Evolutionary conservation across 1,284 basidiomycete species (phyloP).

Genomic region (Ganoderma boninense): DNA sequence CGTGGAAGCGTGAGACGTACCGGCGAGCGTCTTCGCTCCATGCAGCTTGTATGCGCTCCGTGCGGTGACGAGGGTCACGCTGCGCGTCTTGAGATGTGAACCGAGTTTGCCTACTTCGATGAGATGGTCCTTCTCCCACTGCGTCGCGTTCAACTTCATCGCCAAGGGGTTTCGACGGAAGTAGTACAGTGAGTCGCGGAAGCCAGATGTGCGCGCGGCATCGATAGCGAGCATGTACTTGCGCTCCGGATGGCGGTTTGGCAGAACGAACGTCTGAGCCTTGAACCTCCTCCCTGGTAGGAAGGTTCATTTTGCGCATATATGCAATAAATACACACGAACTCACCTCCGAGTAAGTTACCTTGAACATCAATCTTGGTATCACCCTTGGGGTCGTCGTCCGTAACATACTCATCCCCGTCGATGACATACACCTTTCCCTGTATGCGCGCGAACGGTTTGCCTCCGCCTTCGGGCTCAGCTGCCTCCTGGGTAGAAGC

Average conservation of each 20-base stretch:
- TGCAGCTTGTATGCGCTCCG: constrained; percentile 95
- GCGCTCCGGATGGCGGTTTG: constrained; percentile 83
- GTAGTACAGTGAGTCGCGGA: constrained; percentile 96
- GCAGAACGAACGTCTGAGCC: constrained; percentile 85
- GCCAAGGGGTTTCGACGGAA: constrained; percentile 92
- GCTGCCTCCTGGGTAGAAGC: constrained; percentile 43
- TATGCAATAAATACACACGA: background rate
- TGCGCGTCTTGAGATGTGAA: constrained; percentile 88
- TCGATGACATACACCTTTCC: constrained; percentile 83
- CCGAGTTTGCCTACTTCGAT: constrained; percentile 90
- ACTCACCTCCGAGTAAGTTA: constrained; percentile 83
- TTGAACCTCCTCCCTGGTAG: constrained; percentile 85
- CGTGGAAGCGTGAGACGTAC: constrained; percentile 48
- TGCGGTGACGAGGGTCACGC: constrained; percentile 93
- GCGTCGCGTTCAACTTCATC: constrained; percentile 88
- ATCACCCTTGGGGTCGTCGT: constrained; percentile 88
- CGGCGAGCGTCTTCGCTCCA: constrained; percentile 89
- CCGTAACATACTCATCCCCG: constrained; percentile 88
- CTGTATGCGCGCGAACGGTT: constrained; percentile 77
- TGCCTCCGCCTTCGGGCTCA: constrained; percentile 60
- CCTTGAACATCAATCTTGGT: constrained; percentile 91
- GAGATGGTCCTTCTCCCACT: constrained; percentile 91
- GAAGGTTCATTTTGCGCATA: background rate
- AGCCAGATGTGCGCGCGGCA: constrained; percentile 94
- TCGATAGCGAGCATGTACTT: constrained; percentile 97